Evolutionary conservation across 345 rosid genomes (phyloP).

Genomic region (Ceriops zippeliana): DNA sequence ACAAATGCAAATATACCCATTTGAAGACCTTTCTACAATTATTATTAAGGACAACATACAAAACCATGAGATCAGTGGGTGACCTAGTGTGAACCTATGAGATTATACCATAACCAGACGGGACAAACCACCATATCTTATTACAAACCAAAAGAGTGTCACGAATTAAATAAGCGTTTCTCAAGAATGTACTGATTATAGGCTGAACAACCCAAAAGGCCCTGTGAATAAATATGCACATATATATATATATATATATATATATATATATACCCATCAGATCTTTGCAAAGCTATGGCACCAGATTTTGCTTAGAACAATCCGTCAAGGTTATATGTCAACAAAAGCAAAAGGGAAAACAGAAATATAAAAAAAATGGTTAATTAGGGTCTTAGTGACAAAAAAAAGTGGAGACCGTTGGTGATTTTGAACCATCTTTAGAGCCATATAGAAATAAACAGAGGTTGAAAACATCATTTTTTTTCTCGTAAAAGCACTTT

Average conservation of each 20-base stretch:
- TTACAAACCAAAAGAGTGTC: slow-evolving; percentile 22
- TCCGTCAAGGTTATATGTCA: neutral
- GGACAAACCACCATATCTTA: slow-evolving; percentile 47
- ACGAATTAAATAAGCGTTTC: neutral
- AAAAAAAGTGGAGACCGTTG: no score
- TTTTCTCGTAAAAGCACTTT: no score
- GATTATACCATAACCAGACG: slow-evolving; percentile 13
- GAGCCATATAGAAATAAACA: no score
- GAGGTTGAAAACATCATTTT: no score
- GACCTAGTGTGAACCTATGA: slow-evolving; percentile 12
- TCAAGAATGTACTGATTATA: neutral
- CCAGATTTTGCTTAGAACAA: neutral
- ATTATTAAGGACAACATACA: neutral
- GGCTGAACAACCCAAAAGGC: neutral
- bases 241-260: no score
- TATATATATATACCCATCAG: neutral
- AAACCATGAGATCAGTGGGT: neutral
- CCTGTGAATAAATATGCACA: no score
- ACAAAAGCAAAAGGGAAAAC: no score
- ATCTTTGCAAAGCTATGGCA: neutral
- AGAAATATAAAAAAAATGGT: no score
- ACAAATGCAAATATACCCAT: no score
- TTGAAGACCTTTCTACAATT: no score
- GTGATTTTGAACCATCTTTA: no score
- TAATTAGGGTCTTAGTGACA: no score